Base-by-base conservation (phyloP, 768 basidiomycete genomes). In the Mycena alexandri region DNA sequence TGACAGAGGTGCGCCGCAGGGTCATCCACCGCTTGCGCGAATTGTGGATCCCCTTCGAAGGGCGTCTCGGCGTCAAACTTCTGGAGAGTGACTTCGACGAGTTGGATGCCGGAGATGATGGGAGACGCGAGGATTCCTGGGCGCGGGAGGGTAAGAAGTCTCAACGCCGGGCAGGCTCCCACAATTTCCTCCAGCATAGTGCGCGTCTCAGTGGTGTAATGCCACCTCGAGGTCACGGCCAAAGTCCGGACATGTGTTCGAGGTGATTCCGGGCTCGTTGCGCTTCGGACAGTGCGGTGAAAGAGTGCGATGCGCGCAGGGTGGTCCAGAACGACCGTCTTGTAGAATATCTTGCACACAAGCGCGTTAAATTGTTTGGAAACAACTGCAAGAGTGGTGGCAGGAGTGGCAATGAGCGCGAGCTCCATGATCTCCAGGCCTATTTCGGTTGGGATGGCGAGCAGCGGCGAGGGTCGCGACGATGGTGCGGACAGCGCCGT, bases 261-360 rank as follows among this genome's bases (percentile, higher is more conserved):
- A 8, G 65, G 24, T 51, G 64, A 69, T 22, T 47, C 57, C 33
- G 50, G 55, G 3, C 51, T 50, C 50, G 57, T 63, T 12, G 58
- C 54, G 3, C 14, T 38, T 38, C 17, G 21, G 19, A 69, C 63
- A 0, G 72, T 71, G 19, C 70, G 66, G 21, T 63, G 36, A 57
- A 75, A 75, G 21, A 68, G 63, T 13, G 65, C 36, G 46, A 75
- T 55, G 43, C 53, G 52, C 54, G 42, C 12, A 33, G 53, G 47
- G 25, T 17, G 17, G n/a, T 58, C 25, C 10, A 75, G 72, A 14
- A 70, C 52, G 21, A 74, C 64, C 21, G 63, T 66, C 52, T 57
- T 62, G 67, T 75, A 75, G 22, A 75, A 50, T 24, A 73, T 61
- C n/a, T 47, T 42, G 42, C 70, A 63, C 22, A 68, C 63, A 51